Evolutionary conservation across 177 flowering plant species (phyloP), one percentile per base, ranked within the genome.

Genomic region (Vitis hybrid): DNA sequence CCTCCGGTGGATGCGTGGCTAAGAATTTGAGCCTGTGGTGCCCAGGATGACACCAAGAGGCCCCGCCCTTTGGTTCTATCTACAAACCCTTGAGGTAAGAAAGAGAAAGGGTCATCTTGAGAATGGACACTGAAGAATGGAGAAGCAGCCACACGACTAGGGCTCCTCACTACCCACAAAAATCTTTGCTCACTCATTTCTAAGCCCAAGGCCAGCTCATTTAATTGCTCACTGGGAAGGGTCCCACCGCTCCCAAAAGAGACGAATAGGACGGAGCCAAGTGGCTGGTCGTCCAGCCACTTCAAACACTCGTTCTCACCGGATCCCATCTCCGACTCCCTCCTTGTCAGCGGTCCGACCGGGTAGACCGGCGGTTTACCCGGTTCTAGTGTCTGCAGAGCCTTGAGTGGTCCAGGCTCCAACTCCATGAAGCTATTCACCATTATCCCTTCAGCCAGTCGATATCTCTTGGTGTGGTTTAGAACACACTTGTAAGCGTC

Each of bases 161-260:
- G 89, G 46, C 73, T 76, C 16, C 84, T 70, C 9, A 81, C 81
- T 12, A 84, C 88, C 89, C 89, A 86, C 18, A 86, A 30, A 51
- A 84, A 86, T 32, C 86, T 66, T 21, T 84, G 86, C 65, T 73
- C 83, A 46, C 90, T 86, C 70, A 62, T 62, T 16, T 86, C 90
- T 69, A 86, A 63, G 0, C 90, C 90, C 18, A 69, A 15, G 24
- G 88, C 90, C 64, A 86, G 65, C 60, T 86, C 88, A 3, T 13
- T 65, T 5, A 81, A 30, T 67, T 86, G 90, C 2, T 74, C 71
- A 5, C 8, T 32, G 0, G 84, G 68, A 2, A 86, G 79, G 62
- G 85, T 84, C 70, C 90, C 90, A 24, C 88, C 88, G 66, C 88
- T 86, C 4, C 90, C 90, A 56, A 86, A 86, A 0, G 86, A 2